Percentiles rank a stretch among this genome's conserved stretches.
Evolutionary conservation across 805 yeast genomes (phyloP).

Genomic region (Gaillardinia entomophila): DNA sequence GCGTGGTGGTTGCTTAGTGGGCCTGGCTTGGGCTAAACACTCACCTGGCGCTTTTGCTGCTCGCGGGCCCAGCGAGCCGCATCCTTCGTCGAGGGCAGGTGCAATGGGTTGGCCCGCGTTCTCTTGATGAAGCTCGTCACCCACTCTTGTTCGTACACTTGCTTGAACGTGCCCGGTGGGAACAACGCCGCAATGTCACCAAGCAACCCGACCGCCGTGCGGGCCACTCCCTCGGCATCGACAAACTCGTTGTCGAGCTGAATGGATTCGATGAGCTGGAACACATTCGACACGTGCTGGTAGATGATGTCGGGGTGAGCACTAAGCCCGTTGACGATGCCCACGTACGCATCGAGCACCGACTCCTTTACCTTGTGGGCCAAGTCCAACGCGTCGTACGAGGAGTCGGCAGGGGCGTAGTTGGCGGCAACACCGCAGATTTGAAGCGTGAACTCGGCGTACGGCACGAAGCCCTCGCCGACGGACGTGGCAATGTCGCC

Average conservation of each 20-base stretch:
- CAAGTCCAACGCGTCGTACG: constrained; percentile 75
- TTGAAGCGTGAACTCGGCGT: constrained; percentile 72
- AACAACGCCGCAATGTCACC: constrained; percentile 91
- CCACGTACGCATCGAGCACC: constrained; percentile 93
- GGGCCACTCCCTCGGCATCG: constrained; percentile 62
- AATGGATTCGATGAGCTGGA: constrained; percentile 59
- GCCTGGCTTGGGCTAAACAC: background rate
- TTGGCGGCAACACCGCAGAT: constrained; percentile 65
- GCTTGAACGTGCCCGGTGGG: constrained; percentile 69
- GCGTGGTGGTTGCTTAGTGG: background rate
- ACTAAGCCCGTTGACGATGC: constrained; percentile 86
- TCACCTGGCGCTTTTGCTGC: constrained; percentile 51
- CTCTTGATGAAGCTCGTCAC: constrained; percentile 68
- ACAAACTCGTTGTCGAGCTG: constrained; percentile 56
- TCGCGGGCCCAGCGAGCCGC: constrained; percentile 98
- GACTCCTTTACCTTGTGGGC: constrained; percentile 70
- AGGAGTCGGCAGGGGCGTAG: constrained; percentile 57
- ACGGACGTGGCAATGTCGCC: constrained; percentile 93
- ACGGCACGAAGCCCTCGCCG: constrained; percentile 71
- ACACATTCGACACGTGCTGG: constrained; percentile 64
- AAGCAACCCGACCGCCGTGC: constrained; percentile 82
- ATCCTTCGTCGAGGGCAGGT: constrained; percentile 65
- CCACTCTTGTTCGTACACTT: constrained; percentile 69
- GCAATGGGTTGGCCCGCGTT: constrained; percentile 59
- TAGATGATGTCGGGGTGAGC: constrained; percentile 58